Evolutionary conservation across 192 early-diverging fungal genomes (phyloP).

Genomic region (Gaertneriomyces semiglobifer): DNA sequence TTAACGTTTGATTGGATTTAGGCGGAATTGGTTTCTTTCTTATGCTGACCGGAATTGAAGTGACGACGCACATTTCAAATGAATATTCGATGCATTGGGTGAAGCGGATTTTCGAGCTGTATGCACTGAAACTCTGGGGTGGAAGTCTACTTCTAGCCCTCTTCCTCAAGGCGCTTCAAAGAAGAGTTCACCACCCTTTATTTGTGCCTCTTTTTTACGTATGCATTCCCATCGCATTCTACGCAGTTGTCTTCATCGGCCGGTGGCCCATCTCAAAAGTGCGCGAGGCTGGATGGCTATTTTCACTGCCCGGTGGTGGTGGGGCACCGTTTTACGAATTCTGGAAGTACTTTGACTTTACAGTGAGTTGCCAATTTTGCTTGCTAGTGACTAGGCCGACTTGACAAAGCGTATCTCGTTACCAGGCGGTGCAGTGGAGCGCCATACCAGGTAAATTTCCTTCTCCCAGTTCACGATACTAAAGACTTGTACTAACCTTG

Average conservation of each 20-base stretch:
- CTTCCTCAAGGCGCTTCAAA: slow-evolving; percentile 65
- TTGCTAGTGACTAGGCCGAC: too few relatives aligned
- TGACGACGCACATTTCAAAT: slow-evolving; percentile 66
- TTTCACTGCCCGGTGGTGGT: slow-evolving; percentile 62
- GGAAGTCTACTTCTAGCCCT: slow-evolving; percentile 56
- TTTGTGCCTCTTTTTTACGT: slow-evolving; percentile 90
- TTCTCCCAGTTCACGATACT: not conserved
- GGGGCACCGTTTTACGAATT: slow-evolving; percentile 82
- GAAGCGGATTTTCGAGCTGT: slow-evolving; percentile 61
- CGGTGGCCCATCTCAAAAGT: slow-evolving; percentile 64
- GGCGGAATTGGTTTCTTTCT: slow-evolving; percentile 61
- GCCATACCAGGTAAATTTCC: slow-evolving; percentile 30
- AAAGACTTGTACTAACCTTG: not conserved
- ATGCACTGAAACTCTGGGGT: slow-evolving; percentile 75
- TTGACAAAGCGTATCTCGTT: too few relatives aligned
- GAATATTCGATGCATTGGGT: slow-evolving; percentile 59
- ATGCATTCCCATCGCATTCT: slow-evolving; percentile 74
- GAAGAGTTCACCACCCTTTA: slow-evolving; percentile 68
- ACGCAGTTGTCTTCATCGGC: slow-evolving; percentile 55
- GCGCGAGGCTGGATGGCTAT: slow-evolving; percentile 79
- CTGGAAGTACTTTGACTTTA: slow-evolving; percentile 71
- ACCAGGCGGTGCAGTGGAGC: slow-evolving; percentile 32
- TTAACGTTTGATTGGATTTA: not conserved
- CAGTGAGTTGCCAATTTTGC: not conserved
- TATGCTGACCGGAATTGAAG: slow-evolving; percentile 86